A percentile compares a stretch with the other conserved stretches of the same genome.
phyloP scores from a whole-genome alignment of 140 eudicot species.

The Ambrosia hybrid region DNA sequence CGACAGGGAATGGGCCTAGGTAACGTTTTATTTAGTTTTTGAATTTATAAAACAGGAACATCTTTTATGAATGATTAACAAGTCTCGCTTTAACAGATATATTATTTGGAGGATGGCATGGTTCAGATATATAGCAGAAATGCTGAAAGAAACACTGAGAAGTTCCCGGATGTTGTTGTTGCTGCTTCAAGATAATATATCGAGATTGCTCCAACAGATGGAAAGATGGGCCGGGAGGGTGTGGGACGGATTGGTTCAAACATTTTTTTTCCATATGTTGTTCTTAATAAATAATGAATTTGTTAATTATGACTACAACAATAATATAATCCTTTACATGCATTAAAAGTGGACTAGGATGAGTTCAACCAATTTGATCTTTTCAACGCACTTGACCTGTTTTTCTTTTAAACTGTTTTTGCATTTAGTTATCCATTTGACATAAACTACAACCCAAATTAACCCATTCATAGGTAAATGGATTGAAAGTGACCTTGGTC shows the following conservation, averaged over 20 bases:
- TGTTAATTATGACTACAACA: not conserved
- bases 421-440: too few relatives aligned
- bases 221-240: not conserved
- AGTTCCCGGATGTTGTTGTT: slow-evolving; percentile 75
- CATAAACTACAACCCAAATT: too few relatives aligned
- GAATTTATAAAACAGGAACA: not conserved
- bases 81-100: not conserved
- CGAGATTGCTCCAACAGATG: not conserved
- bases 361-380: not conserved
- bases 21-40: too few relatives aligned
- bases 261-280: not conserved
- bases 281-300: not conserved
- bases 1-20: too few relatives aligned
- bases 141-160: slow-evolving; percentile 87
- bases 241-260: not conserved
- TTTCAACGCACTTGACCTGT: not conserved
- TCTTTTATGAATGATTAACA: not conserved
- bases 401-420: too few relatives aligned
- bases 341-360: not conserved
- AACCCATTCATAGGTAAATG: too few relatives aligned
- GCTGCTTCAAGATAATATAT: slow-evolving; percentile 53
- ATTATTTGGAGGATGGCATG: not conserved
- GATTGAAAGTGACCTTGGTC: too few relatives aligned
- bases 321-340: too few relatives aligned
- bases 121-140: slow-evolving; percentile 19